Evolutionary conservation across 2,329 filamentous ascomycete species (phyloP).

Genomic region (Setomelanomma holmii): DNA sequence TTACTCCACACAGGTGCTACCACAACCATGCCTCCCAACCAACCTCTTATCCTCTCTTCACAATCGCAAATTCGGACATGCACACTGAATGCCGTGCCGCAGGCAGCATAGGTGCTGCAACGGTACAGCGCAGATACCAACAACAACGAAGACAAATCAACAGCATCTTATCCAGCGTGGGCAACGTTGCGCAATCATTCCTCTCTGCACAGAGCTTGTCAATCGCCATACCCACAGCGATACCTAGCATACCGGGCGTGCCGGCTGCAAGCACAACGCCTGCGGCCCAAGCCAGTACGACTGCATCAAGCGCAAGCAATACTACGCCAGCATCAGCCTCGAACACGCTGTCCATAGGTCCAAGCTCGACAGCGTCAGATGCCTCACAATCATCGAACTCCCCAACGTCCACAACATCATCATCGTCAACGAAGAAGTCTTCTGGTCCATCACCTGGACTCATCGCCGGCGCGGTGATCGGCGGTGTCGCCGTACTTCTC

Average conservation of each 20-base stretch:
- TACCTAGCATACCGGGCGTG: not conserved
- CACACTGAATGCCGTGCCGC: constrained; percentile 11
- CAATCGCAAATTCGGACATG: not conserved
- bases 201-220: constrained; percentile 9
- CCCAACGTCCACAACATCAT: constrained; percentile 2
- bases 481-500: constrained; percentile 13
- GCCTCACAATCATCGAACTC: constrained; percentile 1
- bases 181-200: constrained; percentile 13
- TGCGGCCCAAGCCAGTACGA: not conserved
- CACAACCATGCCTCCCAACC: constrained; percentile 14
- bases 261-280: not conserved
- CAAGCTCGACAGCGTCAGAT: not conserved
- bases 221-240: not conserved
- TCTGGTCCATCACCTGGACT: constrained; percentile 4
- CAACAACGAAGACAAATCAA: constrained; percentile 15
- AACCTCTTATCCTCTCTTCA: constrained; percentile 3
- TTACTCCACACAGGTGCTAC: constrained; percentile 10
- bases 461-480: constrained; percentile 18
- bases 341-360: not conserved
- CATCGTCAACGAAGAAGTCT: not conserved
- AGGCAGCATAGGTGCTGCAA: constrained; percentile 7
- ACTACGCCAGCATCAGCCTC: not conserved
- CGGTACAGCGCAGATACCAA: constrained; percentile 7
- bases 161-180: constrained; percentile 14
- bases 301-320: not conserved